These are phyloP conservation scores for Colletotrichum liaoningense DNA, from an alignment of 2,329 filamentous ascomycete genomes.

Conservation along the genomic window DNA sequence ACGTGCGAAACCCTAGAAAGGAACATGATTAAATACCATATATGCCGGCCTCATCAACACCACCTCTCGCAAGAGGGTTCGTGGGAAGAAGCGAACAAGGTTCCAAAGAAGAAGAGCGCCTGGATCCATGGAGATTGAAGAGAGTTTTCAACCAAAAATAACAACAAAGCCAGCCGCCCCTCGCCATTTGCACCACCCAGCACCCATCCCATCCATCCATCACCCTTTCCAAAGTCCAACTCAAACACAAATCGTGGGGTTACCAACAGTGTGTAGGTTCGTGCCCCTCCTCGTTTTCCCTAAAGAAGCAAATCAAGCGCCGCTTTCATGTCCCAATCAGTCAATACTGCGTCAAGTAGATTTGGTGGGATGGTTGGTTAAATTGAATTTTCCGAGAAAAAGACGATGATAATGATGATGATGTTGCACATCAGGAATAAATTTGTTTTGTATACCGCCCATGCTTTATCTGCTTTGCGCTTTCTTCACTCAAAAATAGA, in stretches of 20 bases:
- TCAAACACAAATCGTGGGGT: not conserved
- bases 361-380: not conserved
- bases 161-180: not conserved
- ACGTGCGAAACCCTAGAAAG: not conserved
- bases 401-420: not conserved
- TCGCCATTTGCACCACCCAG: not conserved
- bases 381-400: not conserved
- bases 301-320: not conserved
- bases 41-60: not conserved
- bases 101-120: not conserved
- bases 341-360: not conserved
- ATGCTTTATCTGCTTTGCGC: not conserved
- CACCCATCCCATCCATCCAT: too few species aligned
- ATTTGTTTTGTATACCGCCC: not conserved
- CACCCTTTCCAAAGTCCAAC: not conserved
- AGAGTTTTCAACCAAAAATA: not conserved
- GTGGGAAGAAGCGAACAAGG: not conserved
- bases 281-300: not conserved
- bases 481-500: constrained; percentile 59
- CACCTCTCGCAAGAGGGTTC: not conserved
- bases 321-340: constrained; percentile 5
- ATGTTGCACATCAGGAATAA: too few species aligned
- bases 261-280: not conserved
- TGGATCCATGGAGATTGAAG: not conserved
- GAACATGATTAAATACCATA: not conserved